A percentile compares a stretch with the other conserved stretches of the same genome.
Conservation (phyloP, 2,329 filamentous ascomycete species). For the Fusarium incarnatum region DNA sequence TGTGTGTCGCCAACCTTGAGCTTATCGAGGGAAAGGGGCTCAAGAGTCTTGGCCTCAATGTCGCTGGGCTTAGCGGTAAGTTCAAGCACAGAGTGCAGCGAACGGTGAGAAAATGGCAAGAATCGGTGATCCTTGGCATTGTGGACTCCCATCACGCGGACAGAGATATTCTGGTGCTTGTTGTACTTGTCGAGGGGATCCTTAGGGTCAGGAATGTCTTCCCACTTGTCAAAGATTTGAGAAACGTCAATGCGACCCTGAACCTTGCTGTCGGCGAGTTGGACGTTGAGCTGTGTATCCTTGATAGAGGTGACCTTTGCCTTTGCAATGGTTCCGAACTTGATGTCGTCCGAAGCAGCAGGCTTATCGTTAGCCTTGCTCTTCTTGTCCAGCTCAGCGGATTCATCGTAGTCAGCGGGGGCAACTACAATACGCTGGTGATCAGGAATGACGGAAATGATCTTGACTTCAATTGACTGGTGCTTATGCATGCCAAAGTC, state of each 20-base stretch:
- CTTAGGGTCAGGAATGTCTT: constrained; percentile 86
- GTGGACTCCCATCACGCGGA: constrained; percentile 86
- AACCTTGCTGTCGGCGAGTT: constrained; percentile 76
- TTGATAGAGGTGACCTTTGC: constrained; percentile 87
- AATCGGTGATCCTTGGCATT: constrained; percentile 92
- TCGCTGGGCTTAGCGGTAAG: constrained; percentile 83
- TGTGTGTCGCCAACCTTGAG: constrained; percentile 78
- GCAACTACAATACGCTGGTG: constrained; percentile 74
- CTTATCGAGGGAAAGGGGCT: constrained; percentile 75
- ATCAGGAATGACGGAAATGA: constrained; percentile 77
- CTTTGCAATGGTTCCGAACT: constrained; percentile 77
- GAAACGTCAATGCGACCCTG: constrained; percentile 95
- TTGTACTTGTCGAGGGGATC: constrained; percentile 80
- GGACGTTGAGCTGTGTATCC: constrained; percentile 91
- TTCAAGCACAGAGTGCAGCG: constrained; percentile 85
- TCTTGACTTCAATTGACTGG: constrained; percentile 78
- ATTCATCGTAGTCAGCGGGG: constrained; percentile 61
- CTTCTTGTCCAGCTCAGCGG: constrained; percentile 55
- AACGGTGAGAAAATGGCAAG: constrained; percentile 88
- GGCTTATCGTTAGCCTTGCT: constrained; percentile 50
- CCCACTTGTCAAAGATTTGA: constrained; percentile 88
- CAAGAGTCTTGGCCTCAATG: constrained; percentile 58
- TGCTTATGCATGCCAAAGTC: constrained; percentile 83
- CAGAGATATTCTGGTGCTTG: constrained; percentile 75
- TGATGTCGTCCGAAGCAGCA: constrained; percentile 74